phyloP scores from a whole-genome alignment of 805 yeast species.

The Ogataea methanolica region DNA sequence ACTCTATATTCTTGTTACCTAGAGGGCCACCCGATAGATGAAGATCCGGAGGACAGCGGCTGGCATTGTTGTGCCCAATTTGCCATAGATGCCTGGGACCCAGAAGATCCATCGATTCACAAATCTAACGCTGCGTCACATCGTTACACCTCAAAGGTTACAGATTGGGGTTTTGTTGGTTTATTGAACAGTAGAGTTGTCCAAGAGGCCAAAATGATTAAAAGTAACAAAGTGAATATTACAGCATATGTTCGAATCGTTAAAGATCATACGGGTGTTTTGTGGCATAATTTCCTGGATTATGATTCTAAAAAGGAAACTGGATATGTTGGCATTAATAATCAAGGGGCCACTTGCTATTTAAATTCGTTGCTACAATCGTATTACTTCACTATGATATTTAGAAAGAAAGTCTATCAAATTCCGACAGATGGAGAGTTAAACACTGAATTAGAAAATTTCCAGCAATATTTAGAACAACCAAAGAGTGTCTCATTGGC shows the following conservation, averaged over 20 bases:
- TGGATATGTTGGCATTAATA: conserved; percentile 87
- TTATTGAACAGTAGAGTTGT: conserved; percentile 56
- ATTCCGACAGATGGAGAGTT: conserved; percentile 72
- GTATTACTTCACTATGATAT: conserved; percentile 76
- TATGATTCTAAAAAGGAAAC: conserved; percentile 84
- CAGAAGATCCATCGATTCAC: conserved; percentile 59
- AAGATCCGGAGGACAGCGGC: conserved; percentile 29
- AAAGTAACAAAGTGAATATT: conserved; percentile 57
- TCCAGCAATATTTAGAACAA: conserved; percentile 29
- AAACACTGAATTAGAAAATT: conserved; percentile 28
- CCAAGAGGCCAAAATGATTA: conserved; percentile 23
- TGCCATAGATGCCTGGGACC: conserved; percentile 79
- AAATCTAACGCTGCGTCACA: conserved; percentile 65
- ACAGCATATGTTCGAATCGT: conserved; percentile 74
- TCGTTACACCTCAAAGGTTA: conserved; percentile 67
- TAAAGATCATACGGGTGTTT: conserved; percentile 87
- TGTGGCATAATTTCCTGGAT: conserved; percentile 84
- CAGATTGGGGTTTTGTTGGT: conserved; percentile 95
- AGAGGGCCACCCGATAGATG: conserved; percentile 53
- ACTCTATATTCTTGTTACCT: conserved; percentile 67
- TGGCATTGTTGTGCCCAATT: conserved; percentile 95
- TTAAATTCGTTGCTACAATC: conserved; percentile 89
- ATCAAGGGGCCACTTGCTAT: conserved; percentile 99
- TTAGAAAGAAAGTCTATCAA: conserved; percentile 80
- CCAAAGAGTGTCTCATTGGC: conserved; percentile 69